Evolutionary conservation across 192 early-diverging fungal species (phyloP), one percentile per base, ranked within the genome.

Genomic region (Polychytrium aggregatum): DNA sequence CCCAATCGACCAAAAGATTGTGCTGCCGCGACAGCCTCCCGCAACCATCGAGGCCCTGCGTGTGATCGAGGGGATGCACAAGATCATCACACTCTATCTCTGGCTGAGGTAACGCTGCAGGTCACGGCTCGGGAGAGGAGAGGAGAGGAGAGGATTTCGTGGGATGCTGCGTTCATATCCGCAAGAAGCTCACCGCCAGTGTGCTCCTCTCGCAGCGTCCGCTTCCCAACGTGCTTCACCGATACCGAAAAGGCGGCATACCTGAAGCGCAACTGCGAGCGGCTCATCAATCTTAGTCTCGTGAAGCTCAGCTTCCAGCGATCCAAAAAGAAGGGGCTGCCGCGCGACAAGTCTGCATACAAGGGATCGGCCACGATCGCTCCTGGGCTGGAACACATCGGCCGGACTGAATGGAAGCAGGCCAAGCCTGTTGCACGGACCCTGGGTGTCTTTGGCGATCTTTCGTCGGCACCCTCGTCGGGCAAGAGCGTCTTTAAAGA

Each of bases 11-110:
- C 63, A 21, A 11, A 44, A 27, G 27, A 17, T 44, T 1, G 31
- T 60, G 17, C 47, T 44, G 11, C 79, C 1, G 26, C 16, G 14
- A n/a, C 0, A 0, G 24, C 54, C 7, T 60, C 74, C 21, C 48
- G n/a, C 1, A 5, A 41, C 34, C 7, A 45, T 56, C 10, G 65
- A 75, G 17, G 50, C 43, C 16, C 63, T 83, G 18, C 30, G 52
- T 11, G 41, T 53, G 0, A 53, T 94, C 1, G 94, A 97, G 63
- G 61, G 52, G n/a, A 50, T 56, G 42, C 94, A 97, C 60, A 73
- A 81, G 37, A 50, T 67, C 0, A 79, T 92, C 22, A 85, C 87
- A 53, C 43, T 89, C 20, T 97, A 93, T 51, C 68, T 91, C 48
- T 97, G 94, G 94, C 64, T 97, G 51, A 43, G 50, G 63, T 64